phyloP scores from a whole-genome alignment of 2,329 filamentous ascomycete genomes.

The Hypoxylon sp. region DNA sequence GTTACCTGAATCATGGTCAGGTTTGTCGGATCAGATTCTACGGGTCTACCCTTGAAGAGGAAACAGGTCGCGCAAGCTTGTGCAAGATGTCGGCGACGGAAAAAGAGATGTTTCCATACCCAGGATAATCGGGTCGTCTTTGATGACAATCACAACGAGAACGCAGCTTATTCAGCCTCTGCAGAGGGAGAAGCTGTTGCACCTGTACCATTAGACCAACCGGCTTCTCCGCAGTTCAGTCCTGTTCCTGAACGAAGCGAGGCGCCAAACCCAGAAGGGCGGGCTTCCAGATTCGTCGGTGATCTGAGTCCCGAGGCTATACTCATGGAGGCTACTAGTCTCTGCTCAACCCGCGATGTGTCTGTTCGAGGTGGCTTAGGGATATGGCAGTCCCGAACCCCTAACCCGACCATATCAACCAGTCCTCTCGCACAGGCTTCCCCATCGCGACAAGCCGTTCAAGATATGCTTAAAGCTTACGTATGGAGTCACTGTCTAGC shows the following conservation, averaged over 20 bases:
- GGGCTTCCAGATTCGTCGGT: conserved; percentile 61
- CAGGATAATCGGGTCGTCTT: not conserved
- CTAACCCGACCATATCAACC: conserved; percentile 39
- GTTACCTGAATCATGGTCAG: conserved; percentile 53
- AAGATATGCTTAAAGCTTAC: conserved; percentile 50
- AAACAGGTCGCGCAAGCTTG: conserved; percentile 69
- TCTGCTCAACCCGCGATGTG: conserved; percentile 47
- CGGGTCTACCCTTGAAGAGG: conserved; percentile 64
- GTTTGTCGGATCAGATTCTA: conserved; percentile 64
- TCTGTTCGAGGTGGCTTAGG: conserved; percentile 63
- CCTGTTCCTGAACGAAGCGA: conserved; percentile 20
- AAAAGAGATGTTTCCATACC: conserved; percentile 49
- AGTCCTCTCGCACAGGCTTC: conserved; percentile 45
- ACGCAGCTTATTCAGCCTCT: not conserved
- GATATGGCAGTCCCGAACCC: conserved; percentile 57
- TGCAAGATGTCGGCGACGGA: conserved; percentile 61
- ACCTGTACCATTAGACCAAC: conserved; percentile 5
- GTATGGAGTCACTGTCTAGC: conserved; percentile 57
- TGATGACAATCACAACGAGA: not conserved
- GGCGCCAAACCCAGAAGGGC: conserved; percentile 41
- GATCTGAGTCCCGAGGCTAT: conserved; percentile 68
- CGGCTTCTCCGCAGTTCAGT: conserved; percentile 32
- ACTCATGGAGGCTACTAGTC: conserved; percentile 63
- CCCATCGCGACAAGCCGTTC: conserved; percentile 41
- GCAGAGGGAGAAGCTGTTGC: not conserved